Base-by-base conservation (phyloP, 2,329 filamentous ascomycete species). In the Helotiales sp. region DNA sequence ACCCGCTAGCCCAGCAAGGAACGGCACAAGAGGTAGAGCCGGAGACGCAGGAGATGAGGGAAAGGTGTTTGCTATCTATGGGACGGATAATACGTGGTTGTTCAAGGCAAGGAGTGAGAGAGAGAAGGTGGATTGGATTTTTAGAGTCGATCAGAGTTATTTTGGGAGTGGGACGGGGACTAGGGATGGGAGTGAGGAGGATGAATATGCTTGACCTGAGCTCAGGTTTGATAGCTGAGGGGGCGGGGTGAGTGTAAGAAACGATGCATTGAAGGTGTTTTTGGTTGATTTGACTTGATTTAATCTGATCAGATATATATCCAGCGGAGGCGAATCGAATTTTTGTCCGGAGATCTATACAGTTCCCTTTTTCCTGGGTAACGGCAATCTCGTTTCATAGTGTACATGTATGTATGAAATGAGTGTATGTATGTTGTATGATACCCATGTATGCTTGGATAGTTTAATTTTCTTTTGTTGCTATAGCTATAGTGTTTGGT, bases 91-190 rank as follows among this genome's bases (percentile, higher is more conserved):
- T 74, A 96, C 93, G 30, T 99, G 93, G 83, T 80, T 99, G 38
- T 98, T 99, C 73, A 91, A 92, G 13, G 90, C 92, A 24, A 82
- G 92, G 58, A 93, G 86, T 67, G 93, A 97, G 76, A 83, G 87
- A 49, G 93, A 97, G 73, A 96, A 97, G 79, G 88, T 93, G 66
- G 95, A 98, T 72, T 99, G 95, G 95, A 96, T 99, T 66, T 83
- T 96, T 73, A 88, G 89, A 69, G 91, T 99, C 66, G 95, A 99
- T 74, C 89, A 96, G 78, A 69, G 66, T 31, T 72, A 71, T 63
- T 71, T 72, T 55, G 68, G 69, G 6, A 61, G 59, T 19, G 63
- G 64, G 10, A 63, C 51, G 31, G 62, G 57, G 2, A 65, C 55
- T 31, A 55, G 55, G 9, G 47, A 51, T 36, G 59, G 48, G 9